Conservation (phyloP, 441 rosid genomes). For the Pelargonium cotyledonis region DNA sequence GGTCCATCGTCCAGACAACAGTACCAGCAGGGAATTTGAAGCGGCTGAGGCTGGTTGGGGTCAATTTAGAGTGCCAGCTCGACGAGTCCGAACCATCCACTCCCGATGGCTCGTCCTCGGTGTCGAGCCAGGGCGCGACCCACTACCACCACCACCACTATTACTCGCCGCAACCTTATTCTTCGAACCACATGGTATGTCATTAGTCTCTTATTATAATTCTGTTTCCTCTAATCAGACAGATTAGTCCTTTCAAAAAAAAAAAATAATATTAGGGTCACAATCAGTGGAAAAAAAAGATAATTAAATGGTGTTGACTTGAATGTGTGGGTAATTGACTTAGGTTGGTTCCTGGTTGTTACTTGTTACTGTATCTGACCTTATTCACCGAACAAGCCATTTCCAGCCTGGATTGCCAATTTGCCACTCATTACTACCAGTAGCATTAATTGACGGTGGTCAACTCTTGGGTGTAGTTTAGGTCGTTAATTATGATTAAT, state of each 20-base stretch:
- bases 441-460: too few species aligned
- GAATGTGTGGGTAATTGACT: too few species aligned
- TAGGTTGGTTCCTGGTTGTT: too few species aligned
- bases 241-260: slow-evolving; percentile 16
- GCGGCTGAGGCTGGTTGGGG: slow-evolving; percentile 80
- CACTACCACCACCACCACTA: slow-evolving; percentile 18
- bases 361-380: too few species aligned
- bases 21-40: slow-evolving; percentile 44
- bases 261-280: too few species aligned
- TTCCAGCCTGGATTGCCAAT: too few species aligned
- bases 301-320: too few species aligned
- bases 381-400: too few species aligned
- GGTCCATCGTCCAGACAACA: neutral
- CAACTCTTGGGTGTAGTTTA: too few species aligned
- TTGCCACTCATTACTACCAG: too few species aligned
- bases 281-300: too few species aligned
- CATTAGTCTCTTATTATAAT: slow-evolving; percentile 4
- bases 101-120: slow-evolving; percentile 40
- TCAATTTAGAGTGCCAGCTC: slow-evolving; percentile 73
- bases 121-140: slow-evolving; percentile 31
- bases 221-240: slow-evolving; percentile 37
- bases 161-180: slow-evolving; percentile 28
- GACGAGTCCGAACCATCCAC: slow-evolving; percentile 57
- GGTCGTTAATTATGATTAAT: too few species aligned
- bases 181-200: slow-evolving; percentile 53